Evolutionary conservation across 306 rosid species (phyloP).

Genomic region (Vigna reflexopilosa): DNA sequence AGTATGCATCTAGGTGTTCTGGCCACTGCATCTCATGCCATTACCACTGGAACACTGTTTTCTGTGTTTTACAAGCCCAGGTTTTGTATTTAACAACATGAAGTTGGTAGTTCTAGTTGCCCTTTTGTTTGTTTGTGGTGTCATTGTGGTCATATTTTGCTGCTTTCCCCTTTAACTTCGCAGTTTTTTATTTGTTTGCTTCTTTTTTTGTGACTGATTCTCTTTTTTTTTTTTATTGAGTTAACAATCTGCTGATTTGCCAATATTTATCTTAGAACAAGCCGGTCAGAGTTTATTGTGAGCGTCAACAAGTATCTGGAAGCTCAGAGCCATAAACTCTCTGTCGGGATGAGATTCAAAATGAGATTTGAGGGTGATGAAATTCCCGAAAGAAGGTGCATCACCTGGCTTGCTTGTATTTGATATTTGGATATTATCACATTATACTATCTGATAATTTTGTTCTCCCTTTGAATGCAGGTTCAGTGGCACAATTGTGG

Average conservation of each 20-base stretch:
- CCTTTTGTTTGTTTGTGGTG: neutral
- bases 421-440: neutral
- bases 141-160: neutral
- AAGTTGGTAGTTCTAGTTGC: neutral
- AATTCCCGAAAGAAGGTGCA: constrained; percentile 34
- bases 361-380: constrained; percentile 29
- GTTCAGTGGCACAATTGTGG: constrained; percentile 32
- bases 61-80: constrained; percentile 37
- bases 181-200: neutral
- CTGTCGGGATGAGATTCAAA: constrained; percentile 31
- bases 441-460: neutral
- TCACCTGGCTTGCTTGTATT: constrained; percentile 2
- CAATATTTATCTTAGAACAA: constrained; percentile 24
- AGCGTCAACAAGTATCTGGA: constrained; percentile 28
- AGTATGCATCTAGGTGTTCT: constrained; percentile 31
- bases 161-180: neutral
- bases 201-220: neutral
- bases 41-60: constrained; percentile 30
- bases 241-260: constrained; percentile 5
- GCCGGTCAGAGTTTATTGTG: constrained; percentile 30
- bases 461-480: constrained; percentile 6
- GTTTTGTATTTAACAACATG: constrained; percentile 12
- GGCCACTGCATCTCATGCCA: constrained; percentile 35
- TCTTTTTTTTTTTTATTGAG: neutral
- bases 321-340: constrained; percentile 25